Evolutionary conservation across 192 early-diverging fungal species (phyloP).

Genomic region (Coemansia sp.): DNA sequence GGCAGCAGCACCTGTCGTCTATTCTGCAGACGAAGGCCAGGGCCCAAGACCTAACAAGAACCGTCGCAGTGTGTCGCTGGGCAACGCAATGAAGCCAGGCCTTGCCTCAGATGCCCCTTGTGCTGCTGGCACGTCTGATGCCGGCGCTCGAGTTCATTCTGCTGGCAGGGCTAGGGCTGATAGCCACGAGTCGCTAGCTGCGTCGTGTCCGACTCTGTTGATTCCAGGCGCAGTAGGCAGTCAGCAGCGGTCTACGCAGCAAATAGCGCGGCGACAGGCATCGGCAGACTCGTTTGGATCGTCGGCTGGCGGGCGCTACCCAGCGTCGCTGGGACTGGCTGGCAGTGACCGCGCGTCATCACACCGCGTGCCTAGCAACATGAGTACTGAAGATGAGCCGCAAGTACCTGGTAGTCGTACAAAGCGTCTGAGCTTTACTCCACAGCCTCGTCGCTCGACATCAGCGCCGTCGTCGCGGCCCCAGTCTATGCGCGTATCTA

Average conservation of each 20-base stretch:
- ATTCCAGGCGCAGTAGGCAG: slow-evolving; percentile 7
- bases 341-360: background rate
- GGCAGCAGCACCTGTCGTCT: background rate
- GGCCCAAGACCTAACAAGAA: background rate
- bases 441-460: slow-evolving; percentile 43
- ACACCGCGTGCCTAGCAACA: background rate
- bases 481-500: slow-evolving; percentile 40
- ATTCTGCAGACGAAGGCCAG: background rate
- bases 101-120: background rate
- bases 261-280: slow-evolving; percentile 3
- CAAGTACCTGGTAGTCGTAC: background rate
- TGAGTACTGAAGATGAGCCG: slow-evolving; percentile 5
- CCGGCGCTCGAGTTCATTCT: background rate
- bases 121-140: background rate
- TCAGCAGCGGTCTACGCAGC: background rate
- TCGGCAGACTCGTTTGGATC: slow-evolving; percentile 17
- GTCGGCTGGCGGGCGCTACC: slow-evolving; percentile 27
- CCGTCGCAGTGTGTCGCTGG: slow-evolving; percentile 47
- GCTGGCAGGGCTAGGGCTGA: slow-evolving; percentile 12
- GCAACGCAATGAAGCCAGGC: slow-evolving; percentile 5
- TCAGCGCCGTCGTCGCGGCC: slow-evolving; percentile 45
- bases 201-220: slow-evolving; percentile 35
- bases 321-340: slow-evolving; percentile 17
- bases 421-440: slow-evolving; percentile 29
- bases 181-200: slow-evolving; percentile 21